Base-by-base conservation (phyloP, 495 filamentous ascomycete genomes). In the Barbatosphaeria neglecta region DNA sequence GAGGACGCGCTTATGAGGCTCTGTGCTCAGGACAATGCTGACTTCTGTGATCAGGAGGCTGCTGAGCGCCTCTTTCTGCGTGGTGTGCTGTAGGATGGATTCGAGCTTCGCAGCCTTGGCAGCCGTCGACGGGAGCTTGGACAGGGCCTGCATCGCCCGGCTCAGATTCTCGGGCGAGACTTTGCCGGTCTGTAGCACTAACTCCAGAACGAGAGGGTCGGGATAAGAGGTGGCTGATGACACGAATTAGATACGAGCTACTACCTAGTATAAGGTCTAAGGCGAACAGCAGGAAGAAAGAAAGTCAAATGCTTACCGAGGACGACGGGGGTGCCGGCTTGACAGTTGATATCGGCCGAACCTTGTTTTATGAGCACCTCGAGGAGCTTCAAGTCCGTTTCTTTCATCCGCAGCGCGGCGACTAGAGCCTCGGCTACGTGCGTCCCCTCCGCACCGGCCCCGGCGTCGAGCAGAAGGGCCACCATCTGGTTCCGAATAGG, bases 321-420 rank as follows among this genome's bases (percentile, higher is more conserved):
- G 16, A 43, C 47, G 13, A 70, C 55, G 16, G 61, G 51, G 10
- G 52, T 33, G 15, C 68, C 65, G 6, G 60, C 45, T 23, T 68
- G 58, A 19, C 61, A 57, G 44, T 74, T 74, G 35, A 65, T 56
- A 48, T 74, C 68, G 11, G 65, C 66, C 11, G 52, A 59, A 3
- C 69, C 68, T 5, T 64, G 55, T 35, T 70, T 62, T 5, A 73
- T 52, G 1, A 74, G 56, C 6, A 64, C 50, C 24, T 54, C 51
- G 1, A 61, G 53, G 1, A 73, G 54, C n/a, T 54, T 52, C 22
- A 62, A 55, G 42, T 74, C 69, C 3, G 58, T 42, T 3, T 62
- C 63, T 24, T 65, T 64, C 9, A 45, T 39, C 11, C 49, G 37
- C 52, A 72, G 46, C 0, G 58, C 48, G 16, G 59, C 51, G 6